phyloP scores from a whole-genome alignment of 1,284 basidiomycete genomes.

The Prillingera fragicola region DNA sequence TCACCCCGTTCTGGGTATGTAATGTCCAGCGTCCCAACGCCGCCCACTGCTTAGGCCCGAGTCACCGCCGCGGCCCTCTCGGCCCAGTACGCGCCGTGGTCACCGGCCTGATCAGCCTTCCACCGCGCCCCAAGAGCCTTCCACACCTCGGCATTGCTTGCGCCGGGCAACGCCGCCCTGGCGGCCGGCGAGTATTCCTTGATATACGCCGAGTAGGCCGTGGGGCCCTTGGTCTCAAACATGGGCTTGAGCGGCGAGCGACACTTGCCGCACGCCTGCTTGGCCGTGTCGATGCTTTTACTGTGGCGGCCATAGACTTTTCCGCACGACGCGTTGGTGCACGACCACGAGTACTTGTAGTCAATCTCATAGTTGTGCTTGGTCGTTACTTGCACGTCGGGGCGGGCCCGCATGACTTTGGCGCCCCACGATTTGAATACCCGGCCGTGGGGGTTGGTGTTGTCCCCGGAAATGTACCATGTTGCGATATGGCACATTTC shows the following conservation, averaged over 20 bases:
- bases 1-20: too few species aligned
- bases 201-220: conserved; percentile 39
- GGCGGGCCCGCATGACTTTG: conserved; percentile 39
- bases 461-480: conserved; percentile 41
- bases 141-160: conserved; percentile 41
- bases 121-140: conserved; percentile 38
- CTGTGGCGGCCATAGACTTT: conserved; percentile 40
- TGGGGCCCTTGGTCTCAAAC: conserved; percentile 32
- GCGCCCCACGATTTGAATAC: conserved; percentile 45
- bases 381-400: conserved; percentile 45
- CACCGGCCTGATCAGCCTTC: conserved; percentile 23
- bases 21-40: too few species aligned
- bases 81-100: conserved; percentile 16
- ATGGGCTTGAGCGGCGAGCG: conserved; percentile 30
- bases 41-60: too few species aligned
- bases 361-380: conserved; percentile 44
- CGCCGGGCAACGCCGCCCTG: conserved; percentile 33
- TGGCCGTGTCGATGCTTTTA: conserved; percentile 39
- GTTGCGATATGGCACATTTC: conserved; percentile 48
- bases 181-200: conserved; percentile 41
- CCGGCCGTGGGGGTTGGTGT: conserved; percentile 43
- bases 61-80: too few species aligned
- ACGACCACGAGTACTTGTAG: conserved; percentile 46
- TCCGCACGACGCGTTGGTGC: conserved; percentile 29
- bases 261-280: conserved; percentile 39